Percentiles rank a stretch among this genome's conserved stretches.
Conservation (phyloP, 331 rosid species). For the Acacia pycnantha region DNA sequence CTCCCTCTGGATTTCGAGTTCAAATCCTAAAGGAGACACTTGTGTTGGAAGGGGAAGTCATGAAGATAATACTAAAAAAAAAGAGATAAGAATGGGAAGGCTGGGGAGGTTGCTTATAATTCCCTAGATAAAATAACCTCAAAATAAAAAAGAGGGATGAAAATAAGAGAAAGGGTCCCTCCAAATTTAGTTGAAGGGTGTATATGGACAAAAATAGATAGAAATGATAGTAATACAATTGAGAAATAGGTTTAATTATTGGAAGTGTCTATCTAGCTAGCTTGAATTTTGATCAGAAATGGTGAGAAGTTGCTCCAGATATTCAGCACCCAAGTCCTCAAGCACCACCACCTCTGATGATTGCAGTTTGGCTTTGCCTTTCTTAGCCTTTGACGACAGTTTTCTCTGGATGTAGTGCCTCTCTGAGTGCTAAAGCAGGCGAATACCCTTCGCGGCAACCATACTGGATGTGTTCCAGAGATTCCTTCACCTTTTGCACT, state of each 20-base stretch:
- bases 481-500: slow-evolving; percentile 45
- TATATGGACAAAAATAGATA: neutral
- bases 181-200: neutral
- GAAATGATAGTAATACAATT: neutral
- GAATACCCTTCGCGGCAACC: slow-evolving; percentile 36
- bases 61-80: no score
- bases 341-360: slow-evolving; percentile 14
- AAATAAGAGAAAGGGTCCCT: neutral
- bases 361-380: neutral
- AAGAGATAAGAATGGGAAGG: no score
- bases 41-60: no score
- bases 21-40: no score
- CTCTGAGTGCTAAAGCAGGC: slow-evolving; percentile 53
- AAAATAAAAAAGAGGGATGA: neutral
- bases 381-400: neutral
- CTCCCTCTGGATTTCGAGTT: no score
- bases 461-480: slow-evolving; percentile 39
- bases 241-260: neutral
- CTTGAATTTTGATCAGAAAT: neutral
- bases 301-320: slow-evolving; percentile 22
- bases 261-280: neutral
- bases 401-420: slow-evolving; percentile 44
- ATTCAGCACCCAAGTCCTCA: slow-evolving; percentile 15
- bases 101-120: no score
- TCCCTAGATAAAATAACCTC: no score